Conservation (phyloP, 192 early-diverging fungal species). For the Haplosporangium gracile region DNA sequence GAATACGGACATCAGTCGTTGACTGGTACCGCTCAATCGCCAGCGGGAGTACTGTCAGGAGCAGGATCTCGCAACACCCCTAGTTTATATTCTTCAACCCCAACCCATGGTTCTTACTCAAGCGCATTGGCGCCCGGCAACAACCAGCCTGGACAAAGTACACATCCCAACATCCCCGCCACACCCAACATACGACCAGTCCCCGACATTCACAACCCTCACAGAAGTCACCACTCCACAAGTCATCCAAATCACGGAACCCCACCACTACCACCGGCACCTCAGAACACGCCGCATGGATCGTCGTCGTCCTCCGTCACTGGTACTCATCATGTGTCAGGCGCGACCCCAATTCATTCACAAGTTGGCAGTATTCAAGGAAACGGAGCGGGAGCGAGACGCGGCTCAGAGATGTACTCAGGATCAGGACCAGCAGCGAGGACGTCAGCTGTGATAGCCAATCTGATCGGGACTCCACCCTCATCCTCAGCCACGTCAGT, state of each 20-base stretch:
- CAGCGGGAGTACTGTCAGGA: slow-evolving; percentile 4
- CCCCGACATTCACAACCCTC: slow-evolving; percentile 37
- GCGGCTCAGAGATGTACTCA: slow-evolving; percentile 29
- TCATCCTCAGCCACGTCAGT: not conserved
- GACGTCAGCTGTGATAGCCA: slow-evolving; percentile 24
- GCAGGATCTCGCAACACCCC: slow-evolving; percentile 13
- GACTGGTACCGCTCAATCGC: not conserved
- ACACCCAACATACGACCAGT: slow-evolving; percentile 49
- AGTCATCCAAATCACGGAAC: slow-evolving; percentile 30
- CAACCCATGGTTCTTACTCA: slow-evolving; percentile 24
- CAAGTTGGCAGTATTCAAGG: slow-evolving; percentile 19
- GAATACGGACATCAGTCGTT: slow-evolving; percentile 5
- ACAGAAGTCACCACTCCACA: slow-evolving; percentile 7
- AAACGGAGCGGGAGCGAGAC: slow-evolving; percentile 20
- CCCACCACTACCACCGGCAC: slow-evolving; percentile 24
- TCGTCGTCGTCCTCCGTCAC: slow-evolving; percentile 31
- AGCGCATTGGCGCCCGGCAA: slow-evolving; percentile 2
- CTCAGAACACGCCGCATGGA: slow-evolving; percentile 44
- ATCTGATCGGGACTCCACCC: slow-evolving; percentile 34
- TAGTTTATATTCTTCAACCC: slow-evolving; percentile 39
- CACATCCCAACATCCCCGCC: slow-evolving; percentile 26
- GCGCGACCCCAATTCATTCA: slow-evolving; percentile 32
- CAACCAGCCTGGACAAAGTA: not conserved
- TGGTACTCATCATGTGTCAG: slow-evolving; percentile 15
- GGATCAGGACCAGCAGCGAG: slow-evolving; percentile 11